Conservation (phyloP, 1,139 yeast species). For the Magnusiomyces starmeri region DNA sequence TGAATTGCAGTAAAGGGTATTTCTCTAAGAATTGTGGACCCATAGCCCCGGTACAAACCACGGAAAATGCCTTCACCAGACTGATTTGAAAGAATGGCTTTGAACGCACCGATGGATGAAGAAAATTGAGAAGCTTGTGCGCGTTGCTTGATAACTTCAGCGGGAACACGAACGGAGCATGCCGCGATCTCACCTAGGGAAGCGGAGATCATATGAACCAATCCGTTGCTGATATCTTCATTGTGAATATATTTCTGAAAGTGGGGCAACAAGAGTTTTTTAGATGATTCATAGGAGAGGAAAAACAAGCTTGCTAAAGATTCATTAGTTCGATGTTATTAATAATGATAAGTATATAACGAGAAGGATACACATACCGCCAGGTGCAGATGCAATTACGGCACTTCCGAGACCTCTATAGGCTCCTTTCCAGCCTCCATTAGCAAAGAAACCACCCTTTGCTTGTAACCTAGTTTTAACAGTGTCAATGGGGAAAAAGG, state of each 20-base stretch:
- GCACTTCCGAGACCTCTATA: constrained; percentile 91
- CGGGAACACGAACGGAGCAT: constrained; percentile 90
- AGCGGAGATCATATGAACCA: constrained; percentile 77
- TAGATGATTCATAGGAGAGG: constrained; percentile 77
- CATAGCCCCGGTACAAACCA: constrained; percentile 90
- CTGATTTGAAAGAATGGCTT: constrained; percentile 48
- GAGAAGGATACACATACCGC: constrained; percentile 24
- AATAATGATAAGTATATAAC: not conserved
- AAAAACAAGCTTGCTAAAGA: constrained; percentile 75
- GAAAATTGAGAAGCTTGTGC: constrained; percentile 68
- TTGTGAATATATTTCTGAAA: constrained; percentile 23
- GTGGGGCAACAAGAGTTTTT: constrained; percentile 46
- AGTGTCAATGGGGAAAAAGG: constrained; percentile 94
- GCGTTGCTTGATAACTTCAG: constrained; percentile 91
- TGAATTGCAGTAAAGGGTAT: constrained; percentile 94
- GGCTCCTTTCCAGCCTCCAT: constrained; percentile 90
- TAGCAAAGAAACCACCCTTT: constrained; percentile 81
- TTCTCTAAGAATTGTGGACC: constrained; percentile 84
- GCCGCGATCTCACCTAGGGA: constrained; percentile 89
- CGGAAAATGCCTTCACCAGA: constrained; percentile 70
- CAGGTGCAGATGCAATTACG: constrained; percentile 90
- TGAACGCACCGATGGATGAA: constrained; percentile 60
- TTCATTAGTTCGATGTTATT: not conserved
- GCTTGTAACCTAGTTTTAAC: constrained; percentile 91
- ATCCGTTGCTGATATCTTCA: constrained; percentile 36